These are phyloP conservation scores for Calonectria montana DNA, from an alignment of 2,329 filamentous ascomycete species.

Conservation along the genomic window DNA sequence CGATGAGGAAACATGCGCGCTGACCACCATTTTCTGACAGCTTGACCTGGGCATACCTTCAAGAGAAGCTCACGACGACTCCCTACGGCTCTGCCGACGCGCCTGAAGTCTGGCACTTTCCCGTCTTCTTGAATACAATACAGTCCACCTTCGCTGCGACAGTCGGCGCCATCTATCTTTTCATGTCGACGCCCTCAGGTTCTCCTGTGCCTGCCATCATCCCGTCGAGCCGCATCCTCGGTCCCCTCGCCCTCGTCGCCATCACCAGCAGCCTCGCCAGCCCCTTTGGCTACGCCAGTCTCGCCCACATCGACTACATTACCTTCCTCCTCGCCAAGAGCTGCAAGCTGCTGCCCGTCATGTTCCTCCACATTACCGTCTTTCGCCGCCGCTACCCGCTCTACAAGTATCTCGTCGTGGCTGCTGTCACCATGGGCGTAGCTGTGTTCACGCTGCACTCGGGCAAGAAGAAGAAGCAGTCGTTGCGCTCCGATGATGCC, in stretches of 20 bases:
- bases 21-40: constrained; percentile 56
- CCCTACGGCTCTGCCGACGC: constrained; percentile 74
- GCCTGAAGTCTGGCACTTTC: constrained; percentile 88
- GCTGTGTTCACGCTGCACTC: constrained; percentile 94
- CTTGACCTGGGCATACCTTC: constrained; percentile 94
- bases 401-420: constrained; percentile 96
- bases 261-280: constrained; percentile 89
- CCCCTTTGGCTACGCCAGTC: constrained; percentile 94
- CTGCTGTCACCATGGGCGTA: constrained; percentile 90
- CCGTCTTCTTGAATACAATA: constrained; percentile 95
- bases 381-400: constrained; percentile 91
- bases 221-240: constrained; percentile 78
- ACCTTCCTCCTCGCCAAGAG: constrained; percentile 97
- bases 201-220: constrained; percentile 73
- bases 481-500: constrained; percentile 58
- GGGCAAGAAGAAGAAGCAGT: constrained; percentile 65
- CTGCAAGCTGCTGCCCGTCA: constrained; percentile 98
- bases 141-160: constrained; percentile 90
- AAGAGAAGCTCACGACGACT: constrained; percentile 97
- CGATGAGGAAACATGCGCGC: background rate
- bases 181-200: constrained; percentile 66
- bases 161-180: constrained; percentile 85
- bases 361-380: constrained; percentile 93
- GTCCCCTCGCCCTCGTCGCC: constrained; percentile 85
- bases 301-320: constrained; percentile 96